A percentile compares a stretch with the other conserved stretches of the same genome.
These are phyloP conservation scores for Linderniella brevidens DNA, from an alignment of 257 asterid species.

Conservation along the genomic window DNA sequence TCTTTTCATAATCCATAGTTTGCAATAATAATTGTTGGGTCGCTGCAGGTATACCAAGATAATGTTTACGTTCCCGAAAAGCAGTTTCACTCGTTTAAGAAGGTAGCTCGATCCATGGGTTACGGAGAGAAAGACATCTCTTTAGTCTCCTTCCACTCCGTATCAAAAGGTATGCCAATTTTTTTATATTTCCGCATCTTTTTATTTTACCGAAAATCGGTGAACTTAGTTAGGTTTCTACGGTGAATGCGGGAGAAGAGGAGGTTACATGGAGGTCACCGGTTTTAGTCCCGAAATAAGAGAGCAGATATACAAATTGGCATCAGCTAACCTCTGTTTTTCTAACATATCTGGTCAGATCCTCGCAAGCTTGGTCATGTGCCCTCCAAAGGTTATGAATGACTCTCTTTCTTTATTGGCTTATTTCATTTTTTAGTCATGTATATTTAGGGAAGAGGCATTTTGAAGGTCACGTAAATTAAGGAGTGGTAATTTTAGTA, in stretches of 20 bases:
- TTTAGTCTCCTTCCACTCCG: constrained; percentile 84
- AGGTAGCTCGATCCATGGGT: constrained; percentile 6
- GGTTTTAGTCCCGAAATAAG: constrained; percentile 78
- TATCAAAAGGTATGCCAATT: constrained; percentile 54
- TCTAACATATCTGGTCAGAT: constrained; percentile 96
- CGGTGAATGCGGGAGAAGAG: constrained; percentile 95
- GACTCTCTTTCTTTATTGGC: background rate
- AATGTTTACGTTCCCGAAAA: constrained; percentile 53
- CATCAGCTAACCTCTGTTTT: constrained; percentile 87
- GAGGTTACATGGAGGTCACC: constrained; percentile 96
- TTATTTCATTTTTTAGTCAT: background rate
- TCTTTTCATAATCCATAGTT: background rate
- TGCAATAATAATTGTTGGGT: background rate
- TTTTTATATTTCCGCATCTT: too few relatives aligned
- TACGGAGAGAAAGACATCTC: constrained; percentile 32
- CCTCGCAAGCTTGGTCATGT: constrained; percentile 92
- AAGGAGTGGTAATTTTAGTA: too few relatives aligned
- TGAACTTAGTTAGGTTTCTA: constrained; percentile 54
- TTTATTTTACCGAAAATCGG: constrained; percentile 5
- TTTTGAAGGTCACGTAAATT: too few relatives aligned
- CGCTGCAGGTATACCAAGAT: constrained; percentile 10
- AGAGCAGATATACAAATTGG: constrained; percentile 87
- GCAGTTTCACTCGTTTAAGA: constrained; percentile 81
- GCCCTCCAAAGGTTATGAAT: constrained; percentile 66
- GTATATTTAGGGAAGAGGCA: too few relatives aligned